phyloP scores from a whole-genome alignment of 1,284 basidiomycete species.

The Coniophora puteana region DNA sequence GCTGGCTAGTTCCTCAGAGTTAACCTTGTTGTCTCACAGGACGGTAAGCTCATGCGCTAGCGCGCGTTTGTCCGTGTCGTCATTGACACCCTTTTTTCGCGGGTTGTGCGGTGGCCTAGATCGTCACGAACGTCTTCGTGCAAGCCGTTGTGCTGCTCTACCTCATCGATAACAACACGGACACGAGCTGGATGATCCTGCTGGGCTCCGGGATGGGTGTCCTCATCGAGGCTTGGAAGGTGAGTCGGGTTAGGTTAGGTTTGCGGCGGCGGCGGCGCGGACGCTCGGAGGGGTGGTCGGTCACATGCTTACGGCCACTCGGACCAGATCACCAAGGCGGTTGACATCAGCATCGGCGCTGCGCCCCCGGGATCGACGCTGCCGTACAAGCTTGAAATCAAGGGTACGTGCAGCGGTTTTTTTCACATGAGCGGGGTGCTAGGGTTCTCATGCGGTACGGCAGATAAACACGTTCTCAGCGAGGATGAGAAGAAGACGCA shows the following conservation, averaged over 20 bases:
- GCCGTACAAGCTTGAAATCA: slow-evolving; percentile 80
- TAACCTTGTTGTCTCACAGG: slow-evolving; percentile 23
- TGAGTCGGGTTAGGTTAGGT: slow-evolving; percentile 27
- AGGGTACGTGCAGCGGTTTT: slow-evolving; percentile 47
- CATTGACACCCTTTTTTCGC: slow-evolving; percentile 7
- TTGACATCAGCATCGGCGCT: slow-evolving; percentile 72
- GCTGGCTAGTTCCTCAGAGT: slow-evolving; percentile 10
- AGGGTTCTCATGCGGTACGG: slow-evolving; percentile 7
- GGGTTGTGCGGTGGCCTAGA: slow-evolving; percentile 37
- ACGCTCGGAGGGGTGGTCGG: slow-evolving; percentile 13
- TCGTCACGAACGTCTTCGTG: slow-evolving; percentile 91
- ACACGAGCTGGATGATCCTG: slow-evolving; percentile 96
- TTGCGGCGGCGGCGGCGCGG: too few relatives aligned
- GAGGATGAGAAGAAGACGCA: slow-evolving; percentile 99
- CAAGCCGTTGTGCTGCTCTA: slow-evolving; percentile 89
- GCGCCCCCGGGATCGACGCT: slow-evolving; percentile 59
- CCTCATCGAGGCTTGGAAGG: slow-evolving; percentile 96
- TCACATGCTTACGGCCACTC: slow-evolving; percentile 7
- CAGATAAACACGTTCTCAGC: slow-evolving; percentile 89
- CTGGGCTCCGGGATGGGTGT: slow-evolving; percentile 86
- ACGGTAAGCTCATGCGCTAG: slow-evolving; percentile 33
- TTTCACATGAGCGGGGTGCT: slow-evolving; percentile 11
- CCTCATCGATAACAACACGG: slow-evolving; percentile 91
- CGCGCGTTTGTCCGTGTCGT: slow-evolving; percentile 1
- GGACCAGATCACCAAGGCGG: slow-evolving; percentile 75